Evolutionary conservation across 2,329 filamentous ascomycete species (phyloP).

Genomic region (Alternaria sp.): DNA sequence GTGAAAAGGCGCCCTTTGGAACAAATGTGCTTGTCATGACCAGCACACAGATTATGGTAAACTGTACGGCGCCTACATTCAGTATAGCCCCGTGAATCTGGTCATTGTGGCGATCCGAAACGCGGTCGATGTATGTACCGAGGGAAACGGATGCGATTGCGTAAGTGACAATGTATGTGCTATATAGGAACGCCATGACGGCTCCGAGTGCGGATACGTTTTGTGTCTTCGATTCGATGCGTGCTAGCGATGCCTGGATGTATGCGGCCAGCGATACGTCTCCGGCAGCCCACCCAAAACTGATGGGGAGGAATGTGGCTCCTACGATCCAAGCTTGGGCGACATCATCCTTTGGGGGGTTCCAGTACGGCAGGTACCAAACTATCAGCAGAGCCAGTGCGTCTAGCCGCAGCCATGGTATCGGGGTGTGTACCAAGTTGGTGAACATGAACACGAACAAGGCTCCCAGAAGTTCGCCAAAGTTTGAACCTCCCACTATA

Average conservation of each 20-base stretch:
- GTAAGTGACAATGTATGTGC: conserved; percentile 60
- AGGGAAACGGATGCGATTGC: conserved; percentile 57
- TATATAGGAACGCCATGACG: conserved; percentile 63
- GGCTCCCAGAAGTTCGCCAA: conserved; percentile 61
- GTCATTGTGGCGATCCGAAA: conserved; percentile 50
- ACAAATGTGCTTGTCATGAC: conserved; percentile 59
- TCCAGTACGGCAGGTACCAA: conserved; percentile 61
- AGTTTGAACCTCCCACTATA: conserved; percentile 61
- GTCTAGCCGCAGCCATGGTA: conserved; percentile 62
- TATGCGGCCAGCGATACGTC: conserved; percentile 62
- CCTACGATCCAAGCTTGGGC: conserved; percentile 58
- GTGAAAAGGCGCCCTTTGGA: conserved; percentile 54
- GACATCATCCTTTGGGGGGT: conserved; percentile 53
- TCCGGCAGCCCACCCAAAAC: conserved; percentile 62
- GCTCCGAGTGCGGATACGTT: conserved; percentile 61
- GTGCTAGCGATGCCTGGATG: conserved; percentile 60
- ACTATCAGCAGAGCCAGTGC: conserved; percentile 58
- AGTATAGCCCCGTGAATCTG: conserved; percentile 54
- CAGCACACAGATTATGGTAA: conserved; percentile 55
- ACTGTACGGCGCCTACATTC: conserved; percentile 60
- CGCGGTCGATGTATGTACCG: conserved; percentile 57
- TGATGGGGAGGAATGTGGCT: conserved; percentile 56
- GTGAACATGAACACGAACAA: conserved; percentile 61
- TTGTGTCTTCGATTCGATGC: conserved; percentile 55
- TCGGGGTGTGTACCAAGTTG: conserved; percentile 59